phyloP scores from a whole-genome alignment of 2,329 filamentous ascomycete species.

The Cladorrhinum sp. region DNA sequence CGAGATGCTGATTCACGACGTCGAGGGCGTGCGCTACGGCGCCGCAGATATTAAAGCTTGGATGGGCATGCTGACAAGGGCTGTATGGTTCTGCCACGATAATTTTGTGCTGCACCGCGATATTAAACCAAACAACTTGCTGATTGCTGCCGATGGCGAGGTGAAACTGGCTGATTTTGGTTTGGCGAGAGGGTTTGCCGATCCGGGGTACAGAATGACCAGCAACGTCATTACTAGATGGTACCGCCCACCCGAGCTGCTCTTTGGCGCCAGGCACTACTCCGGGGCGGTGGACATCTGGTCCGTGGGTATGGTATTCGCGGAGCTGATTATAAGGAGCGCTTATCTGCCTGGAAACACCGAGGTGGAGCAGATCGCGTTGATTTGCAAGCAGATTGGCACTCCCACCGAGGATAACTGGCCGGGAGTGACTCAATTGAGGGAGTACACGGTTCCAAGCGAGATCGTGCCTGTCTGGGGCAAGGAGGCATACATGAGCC shows the following conservation, averaged over 20 bases:
- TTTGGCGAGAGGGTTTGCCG: conserved; percentile 83
- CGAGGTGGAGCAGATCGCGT: conserved; percentile 80
- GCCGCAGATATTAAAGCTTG: conserved; percentile 92
- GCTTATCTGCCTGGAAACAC: conserved; percentile 82
- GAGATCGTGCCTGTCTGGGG: conserved; percentile 58
- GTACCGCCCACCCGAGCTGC: conserved; percentile 92
- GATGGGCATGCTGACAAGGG: conserved; percentile 95
- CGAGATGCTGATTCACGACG: conserved; percentile 89
- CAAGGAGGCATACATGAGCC: conserved; percentile 68
- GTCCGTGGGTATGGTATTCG: conserved; percentile 90
- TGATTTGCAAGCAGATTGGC: conserved; percentile 82
- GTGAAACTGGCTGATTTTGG: conserved; percentile 98
- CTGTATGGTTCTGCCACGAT: conserved; percentile 94
- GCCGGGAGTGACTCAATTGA: conserved; percentile 82
- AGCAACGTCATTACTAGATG: conserved; percentile 93
- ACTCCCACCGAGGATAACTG: conserved; percentile 93
- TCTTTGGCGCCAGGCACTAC: conserved; percentile 88
- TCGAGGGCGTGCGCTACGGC: conserved; percentile 72
- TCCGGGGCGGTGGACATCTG: conserved; percentile 89
- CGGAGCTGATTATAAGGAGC: conserved; percentile 78
- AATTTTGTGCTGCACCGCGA: conserved; percentile 93
- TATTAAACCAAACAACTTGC: conserved; percentile 97
- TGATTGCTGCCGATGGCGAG: conserved; percentile 89
- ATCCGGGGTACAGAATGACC: conserved; percentile 87
- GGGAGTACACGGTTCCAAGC: conserved; percentile 67